phyloP scores from a whole-genome alignment of 2,329 filamentous ascomycete genomes.

The Xylaria sp. region DNA sequence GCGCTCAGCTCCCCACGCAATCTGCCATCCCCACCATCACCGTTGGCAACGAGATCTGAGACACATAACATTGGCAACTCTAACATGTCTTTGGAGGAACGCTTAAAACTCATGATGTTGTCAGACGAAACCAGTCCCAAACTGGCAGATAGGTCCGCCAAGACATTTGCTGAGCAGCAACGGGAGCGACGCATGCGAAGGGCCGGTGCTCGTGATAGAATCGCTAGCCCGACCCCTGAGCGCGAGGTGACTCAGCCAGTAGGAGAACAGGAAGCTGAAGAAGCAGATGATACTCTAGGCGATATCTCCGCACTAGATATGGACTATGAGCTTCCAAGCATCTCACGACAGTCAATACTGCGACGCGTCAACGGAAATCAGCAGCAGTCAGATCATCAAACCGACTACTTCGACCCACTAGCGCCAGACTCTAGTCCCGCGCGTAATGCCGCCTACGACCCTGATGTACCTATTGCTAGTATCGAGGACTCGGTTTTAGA shows the following conservation, averaged over 20 bases:
- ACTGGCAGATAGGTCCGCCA: constrained; percentile 48
- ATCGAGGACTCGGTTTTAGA: constrained; percentile 76
- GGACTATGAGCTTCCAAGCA: constrained; percentile 77
- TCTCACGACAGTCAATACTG: constrained; percentile 93
- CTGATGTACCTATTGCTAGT: constrained; percentile 89
- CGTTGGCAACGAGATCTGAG: constrained; percentile 78
- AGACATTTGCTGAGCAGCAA: constrained; percentile 72
- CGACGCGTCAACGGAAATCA: constrained; percentile 80
- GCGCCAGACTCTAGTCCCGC: constrained; percentile 68
- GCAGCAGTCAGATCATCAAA: constrained; percentile 64
- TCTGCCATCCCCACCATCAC: constrained; percentile 78
- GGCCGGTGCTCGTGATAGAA: constrained; percentile 63
- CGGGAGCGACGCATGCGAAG: constrained; percentile 76
- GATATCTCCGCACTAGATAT: constrained; percentile 67
- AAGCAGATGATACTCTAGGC: constrained; percentile 69
- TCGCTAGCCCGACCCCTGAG: constrained; percentile 58
- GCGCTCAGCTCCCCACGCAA: constrained; percentile 73
- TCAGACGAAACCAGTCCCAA: constrained; percentile 66
- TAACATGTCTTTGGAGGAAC: constrained; percentile 86
- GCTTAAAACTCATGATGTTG: constrained; percentile 88
- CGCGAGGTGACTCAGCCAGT: constrained; percentile 53
- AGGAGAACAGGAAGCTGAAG: constrained; percentile 63
- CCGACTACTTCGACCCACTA: constrained; percentile 73
- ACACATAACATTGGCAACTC: constrained; percentile 78
- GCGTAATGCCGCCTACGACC: constrained; percentile 75